These are phyloP conservation scores for Fusarium pininemorale DNA, from an alignment of 2,329 filamentous ascomycete species.

Conservation along the genomic window DNA sequence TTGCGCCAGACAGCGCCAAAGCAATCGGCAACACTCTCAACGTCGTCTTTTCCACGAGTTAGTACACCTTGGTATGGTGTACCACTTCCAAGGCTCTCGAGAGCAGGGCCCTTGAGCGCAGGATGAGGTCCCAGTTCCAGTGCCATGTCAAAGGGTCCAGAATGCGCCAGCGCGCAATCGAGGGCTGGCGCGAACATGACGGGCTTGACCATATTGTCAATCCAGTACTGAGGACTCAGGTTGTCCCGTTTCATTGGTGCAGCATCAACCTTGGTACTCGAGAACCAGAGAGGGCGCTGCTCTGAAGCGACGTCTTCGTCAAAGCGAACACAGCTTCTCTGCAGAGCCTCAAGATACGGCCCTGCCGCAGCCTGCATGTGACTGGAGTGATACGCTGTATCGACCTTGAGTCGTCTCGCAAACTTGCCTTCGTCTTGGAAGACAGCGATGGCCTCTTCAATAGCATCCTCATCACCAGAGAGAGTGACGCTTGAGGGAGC, in stretches of 20 bases:
- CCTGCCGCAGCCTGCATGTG: neutral
- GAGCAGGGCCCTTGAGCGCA: neutral
- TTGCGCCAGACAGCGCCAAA: neutral
- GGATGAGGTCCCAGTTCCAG: slow-evolving; percentile 6
- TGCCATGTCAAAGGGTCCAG: neutral
- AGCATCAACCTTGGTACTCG: neutral
- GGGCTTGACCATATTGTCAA: neutral
- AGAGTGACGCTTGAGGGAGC: neutral
- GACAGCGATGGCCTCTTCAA: neutral
- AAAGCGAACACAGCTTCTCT: neutral
- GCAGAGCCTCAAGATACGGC: neutral
- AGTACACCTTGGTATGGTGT: neutral
- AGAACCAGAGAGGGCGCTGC: neutral
- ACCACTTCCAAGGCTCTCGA: neutral
- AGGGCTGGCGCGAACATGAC: neutral
- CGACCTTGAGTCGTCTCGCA: neutral
- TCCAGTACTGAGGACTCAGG: neutral
- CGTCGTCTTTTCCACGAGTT: neutral
- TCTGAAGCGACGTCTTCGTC: neutral
- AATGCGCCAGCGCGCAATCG: neutral
- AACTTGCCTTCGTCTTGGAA: slow-evolving; percentile 4
- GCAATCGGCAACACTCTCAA: neutral
- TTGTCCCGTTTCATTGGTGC: neutral
- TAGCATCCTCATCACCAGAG: slow-evolving; percentile 47
- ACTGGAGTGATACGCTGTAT: slow-evolving; percentile 9